These are phyloP conservation scores for Rhinocladiella mackenziei DNA, from an alignment of 2,329 filamentous ascomycete species.

Conservation along the genomic window DNA sequence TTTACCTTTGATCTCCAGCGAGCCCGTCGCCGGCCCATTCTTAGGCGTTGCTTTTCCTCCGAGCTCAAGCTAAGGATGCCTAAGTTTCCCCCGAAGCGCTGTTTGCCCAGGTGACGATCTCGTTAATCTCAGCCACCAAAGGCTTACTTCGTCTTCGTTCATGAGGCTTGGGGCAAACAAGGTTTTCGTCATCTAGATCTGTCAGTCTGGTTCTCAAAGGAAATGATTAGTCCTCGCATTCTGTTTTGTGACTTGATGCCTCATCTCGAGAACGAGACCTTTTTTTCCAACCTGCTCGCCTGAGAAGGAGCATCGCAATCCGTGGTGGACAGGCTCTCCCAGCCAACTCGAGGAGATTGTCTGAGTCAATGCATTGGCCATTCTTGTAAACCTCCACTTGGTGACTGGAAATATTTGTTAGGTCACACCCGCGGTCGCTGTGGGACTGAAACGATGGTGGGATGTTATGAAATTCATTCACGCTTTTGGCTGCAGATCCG, in stretches of 20 bases:
- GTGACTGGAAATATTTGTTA: too few species aligned
- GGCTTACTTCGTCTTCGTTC: not conserved
- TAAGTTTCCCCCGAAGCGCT: slow-evolving; percentile 1
- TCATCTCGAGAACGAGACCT: too few species aligned
- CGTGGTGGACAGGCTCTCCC: not conserved
- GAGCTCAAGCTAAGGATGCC: not conserved
- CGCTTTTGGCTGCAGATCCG: too few species aligned
- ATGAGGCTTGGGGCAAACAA: not conserved
- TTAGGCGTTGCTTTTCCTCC: not conserved
- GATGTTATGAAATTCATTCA: too few species aligned
- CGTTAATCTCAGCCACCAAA: slow-evolving; percentile 11
- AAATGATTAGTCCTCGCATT: not conserved
- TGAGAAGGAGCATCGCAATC: not conserved
- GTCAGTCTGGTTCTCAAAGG: not conserved
- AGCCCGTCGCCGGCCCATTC: slow-evolving; percentile 3
- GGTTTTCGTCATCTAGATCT: not conserved
- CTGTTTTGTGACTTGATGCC: too few species aligned
- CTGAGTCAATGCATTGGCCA: too few species aligned
- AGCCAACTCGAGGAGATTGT: not conserved
- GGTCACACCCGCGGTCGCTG: too few species aligned
- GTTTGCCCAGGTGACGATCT: slow-evolving; percentile 5
- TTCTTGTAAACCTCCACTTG: too few species aligned
- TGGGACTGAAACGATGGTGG: too few species aligned
- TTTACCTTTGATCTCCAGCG: not conserved
- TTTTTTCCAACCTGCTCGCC: not conserved